Evolutionary conservation across 2,329 filamentous ascomycete species (phyloP), one percentile per base, ranked within the genome.

Genomic region (Dactylellina haptotyla): DNA sequence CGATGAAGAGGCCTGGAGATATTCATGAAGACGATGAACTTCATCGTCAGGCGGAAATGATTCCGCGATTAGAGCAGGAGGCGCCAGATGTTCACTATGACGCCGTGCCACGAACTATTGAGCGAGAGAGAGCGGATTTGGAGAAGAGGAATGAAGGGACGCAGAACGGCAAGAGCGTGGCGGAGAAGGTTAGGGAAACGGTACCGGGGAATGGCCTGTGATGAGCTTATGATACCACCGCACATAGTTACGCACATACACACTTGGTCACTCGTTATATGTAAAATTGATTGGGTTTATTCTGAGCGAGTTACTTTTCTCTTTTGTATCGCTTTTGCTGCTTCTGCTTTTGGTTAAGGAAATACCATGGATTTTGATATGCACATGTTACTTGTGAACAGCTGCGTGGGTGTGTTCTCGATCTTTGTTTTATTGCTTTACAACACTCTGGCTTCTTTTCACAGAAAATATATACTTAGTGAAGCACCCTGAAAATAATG

Each of bases 21-120:
- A 43, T 72, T 18, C 34, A 53, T 39, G 66, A 71, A 61, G 59
- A 72, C 43, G 67, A 72, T 37, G 67, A 65, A n/a, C 32, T 72
- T 14, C 67, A 72, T 16, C 51, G 59, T n/a, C 59, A 72, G 28
- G 67, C 53, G 14, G 59, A 45, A 54, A 65, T 48, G 59, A 72
- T 72, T 25, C 67, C 67, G 34, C 48, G 54, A 43, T 37, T 71
- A 10, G 58, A 71, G 50, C 25, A 67, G 51, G 34, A 48, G 20
- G 10, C 43, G 0, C 50, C 45, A 9, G 67, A 72, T 46, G 28
- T 37, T n/a, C 23, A 41, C 25, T 30, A 39, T 14, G 51, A 65
- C 54, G 10, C 32, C n/a, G 67, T 72, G 5, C 67, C 67, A 10
- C 59, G 67, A 37, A 72, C 53, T 34, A 12, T 72, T 41, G 67